These are phyloP conservation scores for Penicillium canescens DNA, from an alignment of 495 filamentous ascomycete species.

Conservation along the genomic window DNA sequence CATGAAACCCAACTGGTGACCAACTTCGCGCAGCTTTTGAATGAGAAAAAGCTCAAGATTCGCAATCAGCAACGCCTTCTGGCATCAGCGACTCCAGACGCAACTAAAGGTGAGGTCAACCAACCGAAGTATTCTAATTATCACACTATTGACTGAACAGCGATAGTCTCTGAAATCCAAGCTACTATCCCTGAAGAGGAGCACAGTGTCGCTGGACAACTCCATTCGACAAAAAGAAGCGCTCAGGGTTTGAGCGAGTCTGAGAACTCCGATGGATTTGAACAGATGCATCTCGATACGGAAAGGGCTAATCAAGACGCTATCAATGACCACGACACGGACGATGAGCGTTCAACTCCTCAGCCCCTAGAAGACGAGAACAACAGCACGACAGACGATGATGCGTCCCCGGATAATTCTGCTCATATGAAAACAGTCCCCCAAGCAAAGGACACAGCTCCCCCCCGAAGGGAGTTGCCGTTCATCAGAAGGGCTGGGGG, in stretches of 20 bases:
- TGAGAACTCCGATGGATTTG: constrained; percentile 41
- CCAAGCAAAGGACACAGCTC: constrained; percentile 20
- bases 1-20: constrained; percentile 70
- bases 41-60: constrained; percentile 91
- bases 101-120: constrained; percentile 36
- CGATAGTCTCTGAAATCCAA: constrained; percentile 31
- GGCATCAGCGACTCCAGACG: constrained; percentile 57
- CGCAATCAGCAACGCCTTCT: constrained; percentile 75
- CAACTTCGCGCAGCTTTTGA: constrained; percentile 72
- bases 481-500: constrained; percentile 25
- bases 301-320: constrained; percentile 17
- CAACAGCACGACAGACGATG: constrained; percentile 44
- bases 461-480: constrained; percentile 40
- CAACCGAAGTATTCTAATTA: background rate
- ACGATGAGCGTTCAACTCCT: constrained; percentile 39
- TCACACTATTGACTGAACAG: background rate
- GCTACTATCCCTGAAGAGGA: constrained; percentile 12
- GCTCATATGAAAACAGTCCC: constrained; percentile 2
- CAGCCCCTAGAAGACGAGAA: constrained; percentile 36
- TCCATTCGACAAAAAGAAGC: constrained; percentile 47
- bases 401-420: constrained; percentile 6
- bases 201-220: constrained; percentile 10
- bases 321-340: constrained; percentile 33
- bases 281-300: constrained; percentile 60
- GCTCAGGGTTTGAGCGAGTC: constrained; percentile 16